Base-by-base conservation (phyloP, 805 yeast genomes). In the Metschnikowia proteae region DNA sequence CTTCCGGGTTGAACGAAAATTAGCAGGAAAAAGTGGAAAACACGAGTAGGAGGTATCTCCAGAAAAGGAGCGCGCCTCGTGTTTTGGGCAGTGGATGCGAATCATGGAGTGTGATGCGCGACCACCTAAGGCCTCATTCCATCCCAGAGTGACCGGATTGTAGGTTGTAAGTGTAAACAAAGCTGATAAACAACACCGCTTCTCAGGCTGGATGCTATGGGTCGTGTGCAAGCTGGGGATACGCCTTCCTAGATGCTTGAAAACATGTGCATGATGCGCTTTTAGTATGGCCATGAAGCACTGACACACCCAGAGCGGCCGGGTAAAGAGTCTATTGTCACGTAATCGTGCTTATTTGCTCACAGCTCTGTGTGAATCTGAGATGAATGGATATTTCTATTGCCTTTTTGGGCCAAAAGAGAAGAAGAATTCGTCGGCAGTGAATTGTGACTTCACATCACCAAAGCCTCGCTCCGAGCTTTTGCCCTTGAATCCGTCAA, bases 381-480 rank as follows among this genome's bases (percentile, higher is more conserved):
- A 31, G 13, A 11, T 6, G 13, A 11, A 4, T 0, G n/a, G 0
- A 17, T n/a, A n/a, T 7, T 17, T 23, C 26, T 51, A 43, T 23
- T 35, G n/a, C 26, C 26, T 43, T 36, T 43, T 35, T 13, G 39
- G 17, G 22, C 47, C 53, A 38, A 53, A 53, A 6, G 46, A 33
- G 23, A 53, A 53, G 38, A 51, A 35, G 23, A 51, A 53, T 37
- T 53, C 55, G 41, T 50, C 55, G 11, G 45, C 29, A 6, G 55
- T 42, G n/a, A 43, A 9, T 26, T 48, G 45, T 23, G 53, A 49
- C 37, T 35, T 46, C 23, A 49, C 40, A 33, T 49, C 52, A 11
- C 22, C 22, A 10, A 38, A 43, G n/a, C 26, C 45, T 29, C 33
- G 29, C 13, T 34, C 39, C 28, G 10, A 17, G 8, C 17, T 10